Conservation (phyloP, 116 monocot species). For the Iris pallida region DNA sequence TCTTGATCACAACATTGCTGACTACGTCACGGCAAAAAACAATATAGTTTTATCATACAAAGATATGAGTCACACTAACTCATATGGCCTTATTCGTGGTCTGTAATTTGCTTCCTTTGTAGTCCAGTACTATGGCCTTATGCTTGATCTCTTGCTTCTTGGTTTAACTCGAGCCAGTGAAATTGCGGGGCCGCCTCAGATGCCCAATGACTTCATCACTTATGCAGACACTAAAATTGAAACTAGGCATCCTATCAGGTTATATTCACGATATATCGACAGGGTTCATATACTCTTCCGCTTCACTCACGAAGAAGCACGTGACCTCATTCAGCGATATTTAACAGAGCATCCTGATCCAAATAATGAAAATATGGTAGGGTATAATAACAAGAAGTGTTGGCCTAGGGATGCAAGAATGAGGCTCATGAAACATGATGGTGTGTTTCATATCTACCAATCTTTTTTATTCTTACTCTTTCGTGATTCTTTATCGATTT, state of each 20-base stretch:
- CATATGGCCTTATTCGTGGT: conserved; percentile 76
- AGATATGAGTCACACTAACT: conserved; percentile 83
- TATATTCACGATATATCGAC: conserved; percentile 75
- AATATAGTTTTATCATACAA: conserved; percentile 80
- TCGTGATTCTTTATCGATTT: too few species aligned
- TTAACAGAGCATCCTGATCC: conserved; percentile 80
- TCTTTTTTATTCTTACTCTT: neutral
- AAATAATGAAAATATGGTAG: conserved; percentile 84
- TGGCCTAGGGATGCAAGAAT: conserved; percentile 83
- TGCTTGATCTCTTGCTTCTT: conserved; percentile 70
- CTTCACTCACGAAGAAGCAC: conserved; percentile 79
- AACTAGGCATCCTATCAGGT: conserved; percentile 65
- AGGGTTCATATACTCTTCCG: conserved; percentile 69
- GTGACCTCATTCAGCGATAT: conserved; percentile 70
- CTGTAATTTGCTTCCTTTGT: conserved; percentile 84
- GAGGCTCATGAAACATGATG: conserved; percentile 87
- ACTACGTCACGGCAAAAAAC: conserved; percentile 78
- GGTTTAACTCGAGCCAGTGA: conserved; percentile 78
- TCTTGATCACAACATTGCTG: conserved; percentile 78
- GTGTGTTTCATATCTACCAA: conserved; percentile 18
- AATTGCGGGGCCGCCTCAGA: conserved; percentile 78
- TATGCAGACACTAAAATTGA: conserved; percentile 67
- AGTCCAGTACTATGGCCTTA: conserved; percentile 74
- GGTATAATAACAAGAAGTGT: conserved; percentile 80
- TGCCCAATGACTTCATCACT: conserved; percentile 76